A percentile compares a stretch with the other conserved stretches of the same genome.
Conservation (phyloP, 495 filamentous ascomycete species). For the Hypoxylon subgilvum region DNA sequence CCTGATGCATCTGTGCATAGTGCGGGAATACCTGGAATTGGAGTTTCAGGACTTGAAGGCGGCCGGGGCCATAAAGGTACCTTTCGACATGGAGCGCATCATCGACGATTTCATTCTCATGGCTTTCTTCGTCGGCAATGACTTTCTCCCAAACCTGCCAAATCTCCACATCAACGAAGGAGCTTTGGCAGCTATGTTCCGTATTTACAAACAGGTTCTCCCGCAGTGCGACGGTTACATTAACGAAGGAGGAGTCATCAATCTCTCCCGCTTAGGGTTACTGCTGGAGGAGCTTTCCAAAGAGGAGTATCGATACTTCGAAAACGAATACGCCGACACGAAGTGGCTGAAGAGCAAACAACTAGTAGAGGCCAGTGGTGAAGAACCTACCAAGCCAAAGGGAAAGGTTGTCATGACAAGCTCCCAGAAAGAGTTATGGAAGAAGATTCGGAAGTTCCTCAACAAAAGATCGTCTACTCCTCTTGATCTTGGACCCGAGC, state of each 20-base stretch:
- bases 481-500: constrained; percentile 73
- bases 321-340: constrained; percentile 84
- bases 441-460: constrained; percentile 79
- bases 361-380: constrained; percentile 55
- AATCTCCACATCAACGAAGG: constrained; percentile 99
- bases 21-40: constrained; percentile 93
- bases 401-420: constrained; percentile 77
- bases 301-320: constrained; percentile 90
- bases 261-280: constrained; percentile 75
- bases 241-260: constrained; percentile 91
- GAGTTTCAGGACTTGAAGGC: constrained; percentile 94
- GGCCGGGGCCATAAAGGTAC: constrained; percentile 73
- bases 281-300: constrained; percentile 80
- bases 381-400: constrained; percentile 67
- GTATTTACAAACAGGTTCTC: constrained; percentile 89
- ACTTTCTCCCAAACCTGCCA: constrained; percentile 96
- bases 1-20: constrained; percentile 94
- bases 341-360: constrained; percentile 91
- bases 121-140: constrained; percentile 99
- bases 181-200: constrained; percentile 94
- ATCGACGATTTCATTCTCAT: constrained; percentile 99
- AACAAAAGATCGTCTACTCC: constrained; percentile 59
- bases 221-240: constrained; percentile 93
- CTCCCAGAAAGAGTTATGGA: constrained; percentile 79
- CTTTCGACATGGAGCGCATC: constrained; percentile 92